Base-by-base conservation (phyloP, 2,329 filamentous ascomycete species). In the Fusarium foetens region DNA sequence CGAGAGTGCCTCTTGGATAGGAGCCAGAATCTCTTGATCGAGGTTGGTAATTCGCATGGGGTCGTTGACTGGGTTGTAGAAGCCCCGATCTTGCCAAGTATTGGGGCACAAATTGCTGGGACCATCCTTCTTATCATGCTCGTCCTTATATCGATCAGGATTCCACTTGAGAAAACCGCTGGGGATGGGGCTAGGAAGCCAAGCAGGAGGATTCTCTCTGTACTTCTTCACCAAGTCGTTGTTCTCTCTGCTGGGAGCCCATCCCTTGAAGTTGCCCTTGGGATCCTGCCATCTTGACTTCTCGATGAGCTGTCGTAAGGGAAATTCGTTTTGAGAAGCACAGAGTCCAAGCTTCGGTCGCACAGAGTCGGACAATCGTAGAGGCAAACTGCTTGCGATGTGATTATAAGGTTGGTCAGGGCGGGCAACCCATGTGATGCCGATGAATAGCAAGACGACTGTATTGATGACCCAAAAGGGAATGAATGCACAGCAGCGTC, bases 41-140 rank as follows among this genome's bases (percentile, higher is more conserved):
- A 82, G 75, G 53, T 85, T 85, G 8, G 81, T 78, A 39, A 84
- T 79, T 52, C 80, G 82, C 60, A 85, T 72, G 2, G 83, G 83
- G 48, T 85, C 83, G 14, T 76, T 66, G 4, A 74, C 76, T 6
- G 83, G 79, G 48, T 76, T 79, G 49, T 85, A 85, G 58, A 75
- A 75, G 4, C 70, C 70, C 46, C 36, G 63, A 35, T 73, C 70
- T 43, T 61, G 58, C 33, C 57, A 25, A 19, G 70, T 61, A 35
- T 71, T 63, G 11, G 70, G 66, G 46, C 70, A 73, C 14, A 38
- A 21, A n/a, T 73, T 36, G 7, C 58, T 61, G 9, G 66, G 58
- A 12, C 70, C 66, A 35, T 58, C 36, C 79, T 82, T 66, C 80
- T 70, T 62, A 16, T 61, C 54, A 14, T 51, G 21, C 41, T 59